These are phyloP conservation scores for Sphagnum fallax DNA, from an alignment of 228 moss, liverwort and hornwort species.

Conservation along the genomic window DNA sequence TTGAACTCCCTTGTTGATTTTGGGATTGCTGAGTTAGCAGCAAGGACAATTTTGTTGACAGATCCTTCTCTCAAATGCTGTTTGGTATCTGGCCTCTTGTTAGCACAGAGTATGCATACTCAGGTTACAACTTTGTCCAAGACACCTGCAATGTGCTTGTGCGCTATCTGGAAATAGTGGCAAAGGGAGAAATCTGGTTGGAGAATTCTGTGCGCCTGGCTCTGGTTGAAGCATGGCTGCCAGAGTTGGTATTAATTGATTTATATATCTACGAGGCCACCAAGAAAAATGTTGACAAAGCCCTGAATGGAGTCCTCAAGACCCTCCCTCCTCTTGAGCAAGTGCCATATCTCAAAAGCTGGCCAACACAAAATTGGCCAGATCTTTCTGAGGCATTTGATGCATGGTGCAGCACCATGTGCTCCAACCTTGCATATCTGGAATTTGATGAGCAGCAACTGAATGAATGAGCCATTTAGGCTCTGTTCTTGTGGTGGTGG, in stretches of 20 bases:
- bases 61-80: slow-evolving; percentile 45
- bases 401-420: slow-evolving; percentile 51
- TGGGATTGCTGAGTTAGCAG: slow-evolving; percentile 43
- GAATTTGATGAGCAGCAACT: slow-evolving; percentile 34
- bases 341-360: slow-evolving; percentile 37
- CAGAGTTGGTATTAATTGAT: slow-evolving; percentile 35
- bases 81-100: slow-evolving; percentile 43
- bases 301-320: slow-evolving; percentile 40
- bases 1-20: slow-evolving; percentile 46
- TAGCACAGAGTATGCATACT: slow-evolving; percentile 27
- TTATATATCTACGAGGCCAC: slow-evolving; percentile 36
- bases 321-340: slow-evolving; percentile 42
- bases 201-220: slow-evolving; percentile 44
- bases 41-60: slow-evolving; percentile 39
- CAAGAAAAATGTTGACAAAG: slow-evolving; percentile 48
- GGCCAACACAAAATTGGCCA: slow-evolving; percentile 48
- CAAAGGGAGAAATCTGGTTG: slow-evolving; percentile 39
- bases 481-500: too few species aligned
- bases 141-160: slow-evolving; percentile 45
- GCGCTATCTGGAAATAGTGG: slow-evolving; percentile 43
- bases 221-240: slow-evolving; percentile 46
- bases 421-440: slow-evolving; percentile 42
- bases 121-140: slow-evolving; percentile 32
- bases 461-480: slow-evolving; percentile 16
- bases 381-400: slow-evolving; percentile 43